Evolutionary conservation across 169 alveolate genomes (phyloP).

Genomic region (Plasmodium knowlesi): DNA sequence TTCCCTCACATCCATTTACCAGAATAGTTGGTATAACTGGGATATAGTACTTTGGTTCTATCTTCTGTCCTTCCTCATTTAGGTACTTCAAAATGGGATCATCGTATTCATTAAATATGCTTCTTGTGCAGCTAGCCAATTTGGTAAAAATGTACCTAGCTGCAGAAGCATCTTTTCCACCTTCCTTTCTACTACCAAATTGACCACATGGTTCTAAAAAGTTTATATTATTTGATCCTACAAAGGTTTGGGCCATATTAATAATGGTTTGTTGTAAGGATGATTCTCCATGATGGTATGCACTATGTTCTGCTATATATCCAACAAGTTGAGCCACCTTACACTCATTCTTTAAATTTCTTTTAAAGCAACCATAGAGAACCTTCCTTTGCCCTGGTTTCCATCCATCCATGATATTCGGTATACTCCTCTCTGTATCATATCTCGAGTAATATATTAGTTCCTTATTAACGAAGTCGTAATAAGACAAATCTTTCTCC

Average conservation of each 20-base stretch:
- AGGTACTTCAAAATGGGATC: constrained; percentile 93
- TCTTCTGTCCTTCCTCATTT: constrained; percentile 97
- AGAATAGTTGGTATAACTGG: constrained; percentile 99
- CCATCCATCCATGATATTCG: constrained; percentile 98
- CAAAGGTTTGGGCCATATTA: constrained; percentile 99
- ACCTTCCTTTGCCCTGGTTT: constrained; percentile 99
- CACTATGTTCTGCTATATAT: constrained; percentile 98
- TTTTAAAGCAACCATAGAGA: constrained; percentile 96
- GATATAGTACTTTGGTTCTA: constrained; percentile 98
- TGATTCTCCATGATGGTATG: constrained; percentile 99
- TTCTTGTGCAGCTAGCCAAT: constrained; percentile 91
- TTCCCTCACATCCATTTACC: constrained; percentile 99
- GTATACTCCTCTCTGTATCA: constrained; percentile 98
- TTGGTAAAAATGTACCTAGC: constrained; percentile 95
- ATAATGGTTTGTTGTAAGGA: constrained; percentile 97
- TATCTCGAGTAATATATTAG: constrained; percentile 97
- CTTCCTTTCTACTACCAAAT: constrained; percentile 98
- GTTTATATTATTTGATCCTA: constrained; percentile 95
- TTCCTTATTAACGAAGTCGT: constrained; percentile 98
- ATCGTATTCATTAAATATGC: constrained; percentile 93
- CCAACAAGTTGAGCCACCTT: constrained; percentile 96
- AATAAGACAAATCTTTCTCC: constrained; percentile 85
- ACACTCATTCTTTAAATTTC: constrained; percentile 94
- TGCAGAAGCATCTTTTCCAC: constrained; percentile 98
- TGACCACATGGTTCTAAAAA: constrained; percentile 97